phyloP scores from a whole-genome alignment of 352 stramenopile species.

The Phytophthora aleatoria region DNA sequence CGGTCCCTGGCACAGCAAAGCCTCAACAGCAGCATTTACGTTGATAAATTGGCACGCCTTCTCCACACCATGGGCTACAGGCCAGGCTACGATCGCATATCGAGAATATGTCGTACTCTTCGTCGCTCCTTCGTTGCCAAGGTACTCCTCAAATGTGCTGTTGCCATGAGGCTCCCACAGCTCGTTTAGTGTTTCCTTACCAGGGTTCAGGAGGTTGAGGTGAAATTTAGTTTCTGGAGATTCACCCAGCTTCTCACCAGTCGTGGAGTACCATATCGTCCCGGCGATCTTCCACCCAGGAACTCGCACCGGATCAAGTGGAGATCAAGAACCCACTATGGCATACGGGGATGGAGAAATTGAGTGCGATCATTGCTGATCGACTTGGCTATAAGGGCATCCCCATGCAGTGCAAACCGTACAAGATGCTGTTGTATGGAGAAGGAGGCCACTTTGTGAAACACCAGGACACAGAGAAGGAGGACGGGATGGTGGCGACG shows the following conservation, averaged over 20 bases:
- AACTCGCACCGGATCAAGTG: not conserved
- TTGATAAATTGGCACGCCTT: conserved; percentile 13
- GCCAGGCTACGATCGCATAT: conserved; percentile 25
- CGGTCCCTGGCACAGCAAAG: not conserved
- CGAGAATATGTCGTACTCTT: conserved; percentile 9
- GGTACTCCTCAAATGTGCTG: conserved; percentile 9
- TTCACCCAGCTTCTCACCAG: not conserved
- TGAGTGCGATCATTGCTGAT: conserved; percentile 7
- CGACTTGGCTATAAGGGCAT: conserved; percentile 13
- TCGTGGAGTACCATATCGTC: not conserved
- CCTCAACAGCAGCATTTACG: conserved; percentile 5
- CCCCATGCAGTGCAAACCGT: conserved; percentile 20
- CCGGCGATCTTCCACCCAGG: not conserved
- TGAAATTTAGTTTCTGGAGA: not conserved
- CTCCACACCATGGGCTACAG: conserved; percentile 10
- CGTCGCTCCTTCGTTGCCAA: conserved; percentile 14
- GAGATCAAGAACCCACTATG: conserved; percentile 14
- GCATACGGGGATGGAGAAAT: conserved; percentile 8
- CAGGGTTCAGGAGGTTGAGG: conserved; percentile 17
- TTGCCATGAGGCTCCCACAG: conserved; percentile 12
- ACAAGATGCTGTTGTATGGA: conserved; percentile 60
- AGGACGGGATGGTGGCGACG: conserved; percentile 52
- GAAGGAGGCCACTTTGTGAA: conserved; percentile 42
- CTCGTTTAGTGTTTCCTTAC: conserved; percentile 4
- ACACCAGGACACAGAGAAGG: conserved; percentile 54